Evolutionary conservation across 768 basidiomycete species (phyloP), one percentile per base, ranked within the genome.

Genomic region (Chlorophyllum brunneum): DNA sequence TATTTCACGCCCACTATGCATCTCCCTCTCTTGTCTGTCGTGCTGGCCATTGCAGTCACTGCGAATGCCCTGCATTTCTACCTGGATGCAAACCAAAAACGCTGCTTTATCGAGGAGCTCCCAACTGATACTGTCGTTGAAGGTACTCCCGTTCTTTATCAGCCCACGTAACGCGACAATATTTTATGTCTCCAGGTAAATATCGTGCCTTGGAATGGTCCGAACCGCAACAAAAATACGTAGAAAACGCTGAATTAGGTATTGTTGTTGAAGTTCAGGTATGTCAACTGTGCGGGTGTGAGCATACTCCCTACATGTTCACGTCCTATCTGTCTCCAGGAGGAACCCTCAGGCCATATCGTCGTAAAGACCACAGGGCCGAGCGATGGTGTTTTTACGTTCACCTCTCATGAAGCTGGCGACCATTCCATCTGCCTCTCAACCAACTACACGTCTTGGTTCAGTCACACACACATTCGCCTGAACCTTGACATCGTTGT

Each of bases 341-440:
- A 99, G 76, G 79, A 92, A 58, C 84, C 89, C 31, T 84, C 78
- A 2, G 82, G 82, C 2, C 86, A 98, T 60, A 69, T 76, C 48
- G 88, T 98, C 13, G 92, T 92, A 36, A 87, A 86, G 61, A 94
- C 93, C 7, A 82, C 83, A n/a, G 97, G 97, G 1, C 89, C 94
- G 4, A 74, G 85, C 20, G 88, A 95, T 44, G 90, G 97, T 24
- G 83, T 83, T 53, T 98, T 98, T 73, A 98, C 97, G 0, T 99
- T 99, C 64, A 98, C 97, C 23, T 97, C 95, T 4, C 93, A 97
- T 65, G 92, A 95, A 55, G 80, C 95, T 24, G 95, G 95, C 42
- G 97, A 98, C 74, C 97, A 99, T 72, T 85, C 90, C 48, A 97
- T 99, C 64, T 99, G 97, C 66, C 81, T 98, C 44, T 91, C 91